These are phyloP conservation scores for Puccinia polysora DNA, from an alignment of 1,284 basidiomycete genomes.

Conservation along the genomic window DNA sequence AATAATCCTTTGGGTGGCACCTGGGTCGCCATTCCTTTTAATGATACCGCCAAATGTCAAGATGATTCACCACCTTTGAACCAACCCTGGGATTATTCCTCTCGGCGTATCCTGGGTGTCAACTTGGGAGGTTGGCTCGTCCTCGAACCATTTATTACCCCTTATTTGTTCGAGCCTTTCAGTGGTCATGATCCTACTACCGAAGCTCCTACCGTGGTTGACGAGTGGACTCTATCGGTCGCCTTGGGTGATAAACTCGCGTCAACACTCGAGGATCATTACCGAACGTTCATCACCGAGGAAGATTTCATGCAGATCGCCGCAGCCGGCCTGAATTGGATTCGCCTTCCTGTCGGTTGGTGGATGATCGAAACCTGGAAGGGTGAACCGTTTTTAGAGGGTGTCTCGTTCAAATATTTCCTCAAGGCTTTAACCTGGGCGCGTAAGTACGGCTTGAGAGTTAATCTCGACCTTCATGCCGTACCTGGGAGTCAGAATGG, in stretches of 20 bases:
- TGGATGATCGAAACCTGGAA: slow-evolving; percentile 76
- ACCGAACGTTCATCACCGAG: slow-evolving; percentile 74
- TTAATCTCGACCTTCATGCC: slow-evolving; percentile 78
- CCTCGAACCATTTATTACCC: slow-evolving; percentile 74
- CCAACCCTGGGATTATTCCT: slow-evolving; percentile 48
- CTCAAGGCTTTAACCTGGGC: slow-evolving; percentile 73
- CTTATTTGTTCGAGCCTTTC: slow-evolving; percentile 50
- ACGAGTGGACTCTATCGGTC: slow-evolving; percentile 71
- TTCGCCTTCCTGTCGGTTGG: slow-evolving; percentile 56
- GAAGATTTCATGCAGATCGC: slow-evolving; percentile 83
- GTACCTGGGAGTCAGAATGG: slow-evolving; percentile 64
- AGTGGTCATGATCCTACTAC: too few relatives aligned
- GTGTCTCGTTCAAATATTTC: slow-evolving; percentile 72
- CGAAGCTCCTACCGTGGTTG: slow-evolving; percentile 57
- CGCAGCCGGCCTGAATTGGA: slow-evolving; percentile 68
- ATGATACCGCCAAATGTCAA: slow-evolving; percentile 62
- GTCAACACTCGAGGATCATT: slow-evolving; percentile 62
- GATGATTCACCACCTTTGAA: slow-evolving; percentile 55
- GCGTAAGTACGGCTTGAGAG: slow-evolving; percentile 79
- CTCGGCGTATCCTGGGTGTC: slow-evolving; percentile 58
- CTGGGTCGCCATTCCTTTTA: slow-evolving; percentile 63
- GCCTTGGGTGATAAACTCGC: slow-evolving; percentile 63
- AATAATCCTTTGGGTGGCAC: slow-evolving; percentile 49
- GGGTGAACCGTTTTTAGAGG: slow-evolving; percentile 73
- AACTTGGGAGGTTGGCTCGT: slow-evolving; percentile 89